phyloP scores from a whole-genome alignment of 352 stramenopile species.

The Phytophthora tubulina region DNA sequence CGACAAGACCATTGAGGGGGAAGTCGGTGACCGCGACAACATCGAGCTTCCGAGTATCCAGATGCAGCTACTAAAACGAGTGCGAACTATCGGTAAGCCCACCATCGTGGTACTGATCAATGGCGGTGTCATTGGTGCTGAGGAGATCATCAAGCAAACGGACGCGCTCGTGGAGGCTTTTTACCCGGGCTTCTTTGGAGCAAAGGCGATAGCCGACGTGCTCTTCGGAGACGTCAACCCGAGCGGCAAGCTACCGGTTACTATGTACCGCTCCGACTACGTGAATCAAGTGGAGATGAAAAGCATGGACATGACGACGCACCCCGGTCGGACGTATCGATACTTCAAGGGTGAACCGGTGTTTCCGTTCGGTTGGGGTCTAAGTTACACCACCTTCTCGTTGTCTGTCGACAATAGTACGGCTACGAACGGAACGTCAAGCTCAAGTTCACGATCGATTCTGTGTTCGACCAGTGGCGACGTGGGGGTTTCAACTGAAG shows the following conservation, averaged over 20 bases:
- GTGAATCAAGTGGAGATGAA: conserved; percentile 72
- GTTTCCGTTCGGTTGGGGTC: conserved; percentile 88
- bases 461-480: not conserved
- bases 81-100: conserved; percentile 60
- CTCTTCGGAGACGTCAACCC: conserved; percentile 87
- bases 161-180: conserved; percentile 76
- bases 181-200: conserved; percentile 80
- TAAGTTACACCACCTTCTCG: conserved; percentile 89
- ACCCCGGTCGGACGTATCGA: conserved; percentile 86
- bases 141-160: conserved; percentile 67
- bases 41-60: conserved; percentile 75
- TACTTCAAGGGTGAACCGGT: conserved; percentile 90
- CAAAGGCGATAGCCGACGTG: conserved; percentile 78
- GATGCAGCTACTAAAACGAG: conserved; percentile 65
- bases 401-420: conserved; percentile 28
- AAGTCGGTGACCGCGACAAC: conserved; percentile 70
- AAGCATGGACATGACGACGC: conserved; percentile 89
- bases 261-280: conserved; percentile 85
- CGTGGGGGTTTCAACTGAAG: not conserved
- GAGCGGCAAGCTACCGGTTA: conserved; percentile 81
- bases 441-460: not conserved
- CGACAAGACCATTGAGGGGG: conserved; percentile 75
- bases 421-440: not conserved
- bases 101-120: conserved; percentile 89
- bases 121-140: conserved; percentile 80